Evolutionary conservation across 2,329 filamentous ascomycete genomes (phyloP), one percentile per base, ranked within the genome.

Genomic region (Phaeosphaeria sp.): DNA sequence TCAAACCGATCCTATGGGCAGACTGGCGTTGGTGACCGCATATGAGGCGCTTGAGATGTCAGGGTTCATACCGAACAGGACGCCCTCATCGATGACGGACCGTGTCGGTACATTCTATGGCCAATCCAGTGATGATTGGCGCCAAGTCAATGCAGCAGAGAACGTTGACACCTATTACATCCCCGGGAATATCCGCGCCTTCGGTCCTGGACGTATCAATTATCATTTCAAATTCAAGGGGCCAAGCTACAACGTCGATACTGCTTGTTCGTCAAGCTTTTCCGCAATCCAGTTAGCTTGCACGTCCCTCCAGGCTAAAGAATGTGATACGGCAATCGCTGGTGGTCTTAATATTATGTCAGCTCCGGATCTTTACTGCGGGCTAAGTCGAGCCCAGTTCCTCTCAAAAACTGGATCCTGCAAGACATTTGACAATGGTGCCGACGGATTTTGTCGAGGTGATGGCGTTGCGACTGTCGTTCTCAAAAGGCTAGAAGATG

Each of bases 41-140:
- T 94, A 92, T 66, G 91, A 94, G 72, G 91, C 91, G 0, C 81
- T 95, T 47, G 91, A 95, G 74, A 91, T 91, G 86, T 88, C 89
- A 33, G 91, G 91, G 1, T 90, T 91, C 67, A 87, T 92, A 5
- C 87, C 89, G 0, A 90, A 91, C 75, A 82, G 89, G 49, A 91
- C 89, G 0, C 84, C 89, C 0, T 89, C 88, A 0, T 90, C 88
- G 1, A 84, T 86, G 68, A 77, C 84, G 13, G 81, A 87, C 73
- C 81, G 86, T 2, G 87, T 92, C 49, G 90, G 89, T 30, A 89
- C 88, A 0, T 92, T 90, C 71, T 92, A 91, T 67, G 90, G 90
- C 49, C 87, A 89, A 71, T 90, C 89, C 0, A 90, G 88, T 49
- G 89, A 92, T 60, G 90, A 93, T 70, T 93, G 88, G 85, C 85